Evolutionary conservation across 495 filamentous ascomycete species (phyloP).

Genomic region (Articulospora tetracladia): DNA sequence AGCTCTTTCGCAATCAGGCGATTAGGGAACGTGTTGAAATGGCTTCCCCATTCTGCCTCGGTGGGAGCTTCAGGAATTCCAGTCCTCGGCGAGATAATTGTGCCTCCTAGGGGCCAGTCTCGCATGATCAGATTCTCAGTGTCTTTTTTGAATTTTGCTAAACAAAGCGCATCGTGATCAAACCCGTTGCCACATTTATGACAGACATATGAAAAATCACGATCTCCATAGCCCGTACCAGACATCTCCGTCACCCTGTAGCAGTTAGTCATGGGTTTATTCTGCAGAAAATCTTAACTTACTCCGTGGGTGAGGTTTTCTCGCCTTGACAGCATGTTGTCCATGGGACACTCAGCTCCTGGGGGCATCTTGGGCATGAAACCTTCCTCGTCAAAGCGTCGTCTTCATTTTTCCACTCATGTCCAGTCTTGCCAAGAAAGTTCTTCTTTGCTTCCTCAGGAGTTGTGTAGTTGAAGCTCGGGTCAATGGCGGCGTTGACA

Average conservation of each 20-base stretch:
- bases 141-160: constrained; percentile 28
- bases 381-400: constrained; percentile 46
- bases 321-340: constrained; percentile 47
- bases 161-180: constrained; percentile 25
- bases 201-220: constrained; percentile 43
- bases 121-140: constrained; percentile 24
- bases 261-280: not conserved
- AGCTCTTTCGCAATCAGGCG: constrained; percentile 45
- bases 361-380: constrained; percentile 53
- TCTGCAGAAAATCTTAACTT: not conserved
- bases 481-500: constrained; percentile 63
- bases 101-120: constrained; percentile 44
- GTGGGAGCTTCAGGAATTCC: constrained; percentile 29
- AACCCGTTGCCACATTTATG: constrained; percentile 18
- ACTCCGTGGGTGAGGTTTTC: constrained; percentile 14
- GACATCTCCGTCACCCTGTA: constrained; percentile 11
- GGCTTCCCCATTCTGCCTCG: not conserved
- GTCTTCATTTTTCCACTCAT: constrained; percentile 55
- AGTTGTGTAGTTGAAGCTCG: constrained; percentile 57
- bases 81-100: constrained; percentile 41
- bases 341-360: constrained; percentile 49
- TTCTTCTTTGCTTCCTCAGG: constrained; percentile 35
- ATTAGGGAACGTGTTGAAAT: constrained; percentile 56
- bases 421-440: constrained; percentile 50
- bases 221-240: constrained; percentile 65